Evolutionary conservation across 345 rosid genomes (phyloP), one percentile per base, ranked within the genome.

Genomic region (Euphorbia tirucalli): DNA sequence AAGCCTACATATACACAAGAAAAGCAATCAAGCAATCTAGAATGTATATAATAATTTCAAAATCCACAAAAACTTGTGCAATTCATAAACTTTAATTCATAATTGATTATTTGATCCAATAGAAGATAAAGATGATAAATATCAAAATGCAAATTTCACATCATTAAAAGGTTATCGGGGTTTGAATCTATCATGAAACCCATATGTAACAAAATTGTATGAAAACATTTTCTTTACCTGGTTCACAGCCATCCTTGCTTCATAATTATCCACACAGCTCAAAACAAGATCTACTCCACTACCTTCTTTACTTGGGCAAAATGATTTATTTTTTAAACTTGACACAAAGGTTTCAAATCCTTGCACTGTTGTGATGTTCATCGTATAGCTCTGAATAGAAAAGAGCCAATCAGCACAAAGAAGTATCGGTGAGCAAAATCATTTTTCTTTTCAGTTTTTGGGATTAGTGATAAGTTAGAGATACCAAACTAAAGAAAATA

Each of bases 191-290:
- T 35, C 74, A 71, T 8, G 27, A 62, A 37, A 50, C 11, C 49
- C n/a, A n/a, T n/a, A 30, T 58, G 48, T 0, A 41, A 65, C 21
- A 13, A 55, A 5, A 24, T 8, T 31, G 13, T 3, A 58, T 7
- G 22, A 50, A 4, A 52, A 25, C 57, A 65, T 86, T 65, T 54
- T 43, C 21, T 68, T 78, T 84, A 94, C 98, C 98, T 92, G 99
- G 80, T 95, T 95, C 70, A 95, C 96, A 78, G 90, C 96, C 97
- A 92, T 92, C 77, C 97, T 87, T 15, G 97, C 97, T 88, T 92
- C 97, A 80, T 75, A 92, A 65, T 95, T 95, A 81, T 95, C 99
- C 32, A 94, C 99, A 61, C 99, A 95, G 74, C 97, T 95, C 80
- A 95, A 80, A 80, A 95, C 93, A 83, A 92, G 97, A 84, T 92